A percentile compares a stretch with the other conserved stretches of the same genome.
Conservation (phyloP, 306 rosid genomes). For the Vigna trinervia region DNA sequence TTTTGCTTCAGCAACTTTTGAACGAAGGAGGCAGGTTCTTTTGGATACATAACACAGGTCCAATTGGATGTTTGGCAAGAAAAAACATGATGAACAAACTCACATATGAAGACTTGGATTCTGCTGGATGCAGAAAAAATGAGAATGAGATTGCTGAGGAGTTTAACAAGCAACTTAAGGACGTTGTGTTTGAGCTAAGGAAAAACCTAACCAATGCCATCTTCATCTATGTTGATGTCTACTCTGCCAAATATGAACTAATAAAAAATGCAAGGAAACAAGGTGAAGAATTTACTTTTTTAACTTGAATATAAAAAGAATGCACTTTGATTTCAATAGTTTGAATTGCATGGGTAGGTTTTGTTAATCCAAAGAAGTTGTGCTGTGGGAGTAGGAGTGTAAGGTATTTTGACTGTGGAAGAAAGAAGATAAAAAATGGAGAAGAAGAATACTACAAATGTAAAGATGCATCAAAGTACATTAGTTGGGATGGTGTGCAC, state of each 20-base stretch:
- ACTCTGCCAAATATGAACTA: slow-evolving; percentile 63
- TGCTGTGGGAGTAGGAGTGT: slow-evolving; percentile 72
- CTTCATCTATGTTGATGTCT: slow-evolving; percentile 64
- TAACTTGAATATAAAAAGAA: not conserved
- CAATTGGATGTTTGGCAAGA: slow-evolving; percentile 71
- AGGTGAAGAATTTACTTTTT: slow-evolving; percentile 39
- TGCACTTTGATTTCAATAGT: too few species aligned
- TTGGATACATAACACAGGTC: slow-evolving; percentile 76
- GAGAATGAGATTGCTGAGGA: slow-evolving; percentile 64
- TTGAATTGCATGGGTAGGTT: slow-evolving; percentile 48
- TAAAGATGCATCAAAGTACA: slow-evolving; percentile 55
- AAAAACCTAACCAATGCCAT: slow-evolving; percentile 50
- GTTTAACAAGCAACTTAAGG: slow-evolving; percentile 67
- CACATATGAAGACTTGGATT: slow-evolving; percentile 44
- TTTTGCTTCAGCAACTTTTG: slow-evolving; percentile 59
- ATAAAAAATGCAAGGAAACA: slow-evolving; percentile 56
- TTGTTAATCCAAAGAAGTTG: slow-evolving; percentile 64
- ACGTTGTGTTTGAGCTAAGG: slow-evolving; percentile 43
- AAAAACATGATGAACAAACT: slow-evolving; percentile 24
- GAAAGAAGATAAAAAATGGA: slow-evolving; percentile 59
- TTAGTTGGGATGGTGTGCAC: slow-evolving; percentile 83
- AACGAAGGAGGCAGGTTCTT: slow-evolving; percentile 68
- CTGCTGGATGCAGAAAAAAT: slow-evolving; percentile 57
- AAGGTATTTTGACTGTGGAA: slow-evolving; percentile 57
- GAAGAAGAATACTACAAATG: slow-evolving; percentile 62